These are phyloP conservation scores for Lecanicillium sp. DNA, from an alignment of 2,329 filamentous ascomycete species.

Conservation along the genomic window DNA sequence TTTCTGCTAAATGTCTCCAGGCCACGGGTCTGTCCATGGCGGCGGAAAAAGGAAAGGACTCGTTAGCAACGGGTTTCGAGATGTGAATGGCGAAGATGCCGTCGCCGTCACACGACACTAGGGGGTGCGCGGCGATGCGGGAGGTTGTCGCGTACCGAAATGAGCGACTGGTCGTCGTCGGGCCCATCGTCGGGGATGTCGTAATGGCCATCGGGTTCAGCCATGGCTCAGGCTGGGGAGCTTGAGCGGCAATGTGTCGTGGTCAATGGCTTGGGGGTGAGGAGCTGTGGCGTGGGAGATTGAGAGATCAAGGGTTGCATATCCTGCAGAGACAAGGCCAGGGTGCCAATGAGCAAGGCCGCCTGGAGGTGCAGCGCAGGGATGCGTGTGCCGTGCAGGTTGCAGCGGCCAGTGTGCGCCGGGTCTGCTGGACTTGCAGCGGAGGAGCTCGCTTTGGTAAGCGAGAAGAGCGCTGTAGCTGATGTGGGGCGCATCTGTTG, in stretches of 20 bases:
- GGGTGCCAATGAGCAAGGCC: slow-evolving; percentile 5
- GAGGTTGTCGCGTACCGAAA: slow-evolving; percentile 28
- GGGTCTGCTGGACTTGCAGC: no score
- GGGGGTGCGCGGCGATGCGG: neutral
- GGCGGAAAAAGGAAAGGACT: neutral
- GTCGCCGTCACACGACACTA: slow-evolving; percentile 26
- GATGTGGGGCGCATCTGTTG: no score
- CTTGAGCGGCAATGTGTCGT: slow-evolving; percentile 8
- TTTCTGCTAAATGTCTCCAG: slow-evolving; percentile 91
- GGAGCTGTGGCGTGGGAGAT: slow-evolving; percentile 1
- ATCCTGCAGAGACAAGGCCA: neutral
- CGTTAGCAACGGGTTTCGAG: slow-evolving; percentile 3
- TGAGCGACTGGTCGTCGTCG: slow-evolving; percentile 42
- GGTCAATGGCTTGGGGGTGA: slow-evolving; percentile 2
- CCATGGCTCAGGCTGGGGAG: slow-evolving; percentile 28
- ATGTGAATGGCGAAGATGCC: slow-evolving; percentile 11
- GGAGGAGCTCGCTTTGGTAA: no score
- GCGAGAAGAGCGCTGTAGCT: no score
- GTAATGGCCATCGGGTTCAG: slow-evolving; percentile 38
- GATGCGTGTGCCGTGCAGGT: no score
- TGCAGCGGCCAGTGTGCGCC: no score
- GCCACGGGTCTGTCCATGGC: slow-evolving; percentile 62
- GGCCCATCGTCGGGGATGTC: slow-evolving; percentile 40
- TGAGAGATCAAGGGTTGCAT: slow-evolving; percentile 8
- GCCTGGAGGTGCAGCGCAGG: neutral